Conservation (phyloP, 2,329 filamentous ascomycete genomes). For the Fusarium poae region DNA sequence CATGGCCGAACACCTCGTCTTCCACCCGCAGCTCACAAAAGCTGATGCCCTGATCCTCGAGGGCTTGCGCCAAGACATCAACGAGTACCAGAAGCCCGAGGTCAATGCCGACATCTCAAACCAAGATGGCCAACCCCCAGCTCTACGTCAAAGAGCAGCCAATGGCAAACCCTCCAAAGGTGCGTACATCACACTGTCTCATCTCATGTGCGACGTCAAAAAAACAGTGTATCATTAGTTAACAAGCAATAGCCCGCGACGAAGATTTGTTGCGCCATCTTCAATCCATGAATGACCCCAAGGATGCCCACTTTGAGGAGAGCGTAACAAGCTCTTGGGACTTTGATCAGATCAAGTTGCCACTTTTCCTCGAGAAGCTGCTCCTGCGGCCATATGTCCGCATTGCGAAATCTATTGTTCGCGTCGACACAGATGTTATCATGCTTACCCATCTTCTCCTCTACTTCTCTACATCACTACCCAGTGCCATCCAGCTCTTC, state of each 20-base stretch:
- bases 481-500: slow-evolving; percentile 75
- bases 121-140: slow-evolving; percentile 7
- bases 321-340: slow-evolving; percentile 29
- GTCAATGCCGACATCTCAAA: not conserved
- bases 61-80: slow-evolving; percentile 30
- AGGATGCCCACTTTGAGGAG: slow-evolving; percentile 38
- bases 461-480: slow-evolving; percentile 77
- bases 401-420: slow-evolving; percentile 68
- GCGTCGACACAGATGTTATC: slow-evolving; percentile 78
- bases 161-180: slow-evolving; percentile 12
- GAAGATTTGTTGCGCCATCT: slow-evolving; percentile 35
- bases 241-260: slow-evolving; percentile 15
- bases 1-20: slow-evolving; percentile 31
- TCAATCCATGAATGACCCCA: slow-evolving; percentile 32
- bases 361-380: slow-evolving; percentile 24
- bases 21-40: slow-evolving; percentile 33
- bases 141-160: not conserved
- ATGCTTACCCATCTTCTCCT: slow-evolving; percentile 82
- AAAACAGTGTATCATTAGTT: not conserved
- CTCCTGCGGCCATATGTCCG: slow-evolving; percentile 71
- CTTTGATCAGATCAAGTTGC: slow-evolving; percentile 37
- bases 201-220: not conserved
- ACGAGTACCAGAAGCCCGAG: slow-evolving; percentile 13
- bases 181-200: slow-evolving; percentile 10
- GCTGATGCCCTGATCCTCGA: slow-evolving; percentile 34